Conservation (phyloP, 768 basidiomycete species). For the Phaffia tasmanica region DNA sequence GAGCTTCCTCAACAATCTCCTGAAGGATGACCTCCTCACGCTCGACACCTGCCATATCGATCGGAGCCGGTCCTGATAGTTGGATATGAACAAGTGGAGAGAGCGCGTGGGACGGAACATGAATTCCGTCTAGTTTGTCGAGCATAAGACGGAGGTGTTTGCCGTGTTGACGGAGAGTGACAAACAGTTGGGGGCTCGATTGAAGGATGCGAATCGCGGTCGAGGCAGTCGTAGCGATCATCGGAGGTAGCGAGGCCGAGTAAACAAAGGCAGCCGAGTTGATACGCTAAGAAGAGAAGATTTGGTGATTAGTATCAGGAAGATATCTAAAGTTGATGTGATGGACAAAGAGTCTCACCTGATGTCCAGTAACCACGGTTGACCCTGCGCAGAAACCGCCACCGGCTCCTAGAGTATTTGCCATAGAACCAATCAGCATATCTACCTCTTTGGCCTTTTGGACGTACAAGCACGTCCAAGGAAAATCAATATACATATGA, state of each 20-base stretch:
- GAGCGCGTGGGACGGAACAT: slow-evolving; percentile 70
- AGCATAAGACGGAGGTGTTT: slow-evolving; percentile 65
- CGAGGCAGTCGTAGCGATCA: slow-evolving; percentile 76
- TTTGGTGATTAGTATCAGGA: neutral
- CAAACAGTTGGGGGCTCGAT: slow-evolving; percentile 62
- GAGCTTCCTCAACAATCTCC: slow-evolving; percentile 79
- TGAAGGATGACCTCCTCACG: slow-evolving; percentile 71
- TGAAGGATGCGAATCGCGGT: slow-evolving; percentile 72
- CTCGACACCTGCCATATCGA: slow-evolving; percentile 46
- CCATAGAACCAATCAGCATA: slow-evolving; percentile 84
- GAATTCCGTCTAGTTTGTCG: slow-evolving; percentile 59
- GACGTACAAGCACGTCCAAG: neutral
- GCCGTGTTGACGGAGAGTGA: slow-evolving; percentile 68
- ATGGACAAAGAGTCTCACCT: slow-evolving; percentile 43
- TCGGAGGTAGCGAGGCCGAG: slow-evolving; percentile 84
- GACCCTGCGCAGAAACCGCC: slow-evolving; percentile 97
- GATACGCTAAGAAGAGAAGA: slow-evolving; percentile 54
- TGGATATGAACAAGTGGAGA: slow-evolving; percentile 82
- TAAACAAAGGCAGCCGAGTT: slow-evolving; percentile 92
- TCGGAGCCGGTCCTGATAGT: slow-evolving; percentile 41
- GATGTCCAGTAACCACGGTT: slow-evolving; percentile 69
- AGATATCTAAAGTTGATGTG: neutral
- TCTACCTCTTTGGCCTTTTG: slow-evolving; percentile 76
- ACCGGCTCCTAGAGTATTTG: slow-evolving; percentile 65
- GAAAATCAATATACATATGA: neutral